A percentile compares a stretch with the other conserved stretches of the same genome.
phyloP scores from a whole-genome alignment of 2,329 filamentous ascomycete species.

The Ampelomyces quisqualis region DNA sequence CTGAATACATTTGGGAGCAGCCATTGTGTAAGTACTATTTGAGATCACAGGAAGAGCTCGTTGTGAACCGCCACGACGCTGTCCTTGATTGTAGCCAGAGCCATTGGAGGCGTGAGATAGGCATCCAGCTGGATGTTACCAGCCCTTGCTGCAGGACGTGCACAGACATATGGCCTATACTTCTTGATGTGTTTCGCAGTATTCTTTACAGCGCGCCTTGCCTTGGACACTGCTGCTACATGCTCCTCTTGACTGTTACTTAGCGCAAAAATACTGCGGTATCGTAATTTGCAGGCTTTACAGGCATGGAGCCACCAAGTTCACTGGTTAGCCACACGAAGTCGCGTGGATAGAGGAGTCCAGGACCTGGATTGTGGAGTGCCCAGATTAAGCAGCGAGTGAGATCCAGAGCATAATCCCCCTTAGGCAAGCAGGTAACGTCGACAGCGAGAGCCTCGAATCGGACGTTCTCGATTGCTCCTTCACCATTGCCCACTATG shows the following conservation, averaged over 20 bases:
- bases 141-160: too few relatives aligned
- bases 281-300: not conserved
- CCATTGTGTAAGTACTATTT: too few relatives aligned
- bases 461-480: not conserved
- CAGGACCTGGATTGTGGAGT: slow-evolving; percentile 4
- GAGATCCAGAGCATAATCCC: slow-evolving; percentile 16
- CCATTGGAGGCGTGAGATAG: too few relatives aligned
- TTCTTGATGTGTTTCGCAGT: not conserved
- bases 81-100: too few relatives aligned
- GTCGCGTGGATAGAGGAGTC: slow-evolving; percentile 1
- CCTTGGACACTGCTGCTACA: too few relatives aligned
- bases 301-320: not conserved
- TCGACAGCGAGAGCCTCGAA: slow-evolving; percentile 12
- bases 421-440: slow-evolving; percentile 12
- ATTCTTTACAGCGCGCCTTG: not conserved
- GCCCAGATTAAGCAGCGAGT: slow-evolving; percentile 12
- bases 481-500: not conserved
- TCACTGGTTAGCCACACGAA: not conserved
- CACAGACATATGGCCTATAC: too few relatives aligned
- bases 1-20: not conserved
- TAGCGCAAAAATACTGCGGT: not conserved
- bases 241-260: too few relatives aligned
- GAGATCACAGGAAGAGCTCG: too few relatives aligned
- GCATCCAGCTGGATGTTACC: too few relatives aligned
- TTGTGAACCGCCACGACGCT: too few relatives aligned